These are phyloP conservation scores for Acer negundo DNA, from an alignment of 345 rosid species.

Conservation along the genomic window DNA sequence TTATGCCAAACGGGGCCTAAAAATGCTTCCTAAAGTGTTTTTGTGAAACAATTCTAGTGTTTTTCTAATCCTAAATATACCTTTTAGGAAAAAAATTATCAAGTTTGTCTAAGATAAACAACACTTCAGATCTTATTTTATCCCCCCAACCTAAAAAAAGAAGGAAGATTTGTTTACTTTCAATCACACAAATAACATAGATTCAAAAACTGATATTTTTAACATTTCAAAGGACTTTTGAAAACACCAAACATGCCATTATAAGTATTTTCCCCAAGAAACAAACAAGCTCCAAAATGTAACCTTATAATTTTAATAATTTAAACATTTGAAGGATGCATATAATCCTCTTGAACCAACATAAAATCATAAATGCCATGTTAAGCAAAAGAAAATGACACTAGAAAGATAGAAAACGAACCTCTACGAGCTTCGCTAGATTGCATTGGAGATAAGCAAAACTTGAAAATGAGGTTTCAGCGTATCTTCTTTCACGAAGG, in stretches of 20 bases:
- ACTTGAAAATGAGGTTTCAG: not conserved
- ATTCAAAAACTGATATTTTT: not conserved
- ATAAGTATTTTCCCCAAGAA: not conserved
- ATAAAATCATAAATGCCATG: not conserved
- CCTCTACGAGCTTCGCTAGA: not conserved
- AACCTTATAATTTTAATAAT: not conserved
- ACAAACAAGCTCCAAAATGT: not conserved
- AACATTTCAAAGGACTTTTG: not conserved
- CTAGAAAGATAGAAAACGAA: not conserved
- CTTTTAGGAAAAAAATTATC: not conserved
- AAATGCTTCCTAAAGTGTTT: too few species aligned
- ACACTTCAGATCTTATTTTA: not conserved
- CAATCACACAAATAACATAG: not conserved
- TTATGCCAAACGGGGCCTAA: not conserved
- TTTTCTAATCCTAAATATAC: too few species aligned
- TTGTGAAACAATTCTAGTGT: too few species aligned
- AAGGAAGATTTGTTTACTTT: not conserved
- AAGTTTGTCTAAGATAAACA: too few species aligned
- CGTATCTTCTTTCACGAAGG: not conserved
- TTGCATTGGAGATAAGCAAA: not conserved
- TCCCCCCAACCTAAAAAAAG: not conserved
- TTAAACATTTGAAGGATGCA: not conserved
- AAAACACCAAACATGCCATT: not conserved
- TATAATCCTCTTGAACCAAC: not conserved
- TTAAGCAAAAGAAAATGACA: not conserved